These are phyloP conservation scores for Penicillium angulare DNA, from an alignment of 495 filamentous ascomycete genomes.

Conservation along the genomic window DNA sequence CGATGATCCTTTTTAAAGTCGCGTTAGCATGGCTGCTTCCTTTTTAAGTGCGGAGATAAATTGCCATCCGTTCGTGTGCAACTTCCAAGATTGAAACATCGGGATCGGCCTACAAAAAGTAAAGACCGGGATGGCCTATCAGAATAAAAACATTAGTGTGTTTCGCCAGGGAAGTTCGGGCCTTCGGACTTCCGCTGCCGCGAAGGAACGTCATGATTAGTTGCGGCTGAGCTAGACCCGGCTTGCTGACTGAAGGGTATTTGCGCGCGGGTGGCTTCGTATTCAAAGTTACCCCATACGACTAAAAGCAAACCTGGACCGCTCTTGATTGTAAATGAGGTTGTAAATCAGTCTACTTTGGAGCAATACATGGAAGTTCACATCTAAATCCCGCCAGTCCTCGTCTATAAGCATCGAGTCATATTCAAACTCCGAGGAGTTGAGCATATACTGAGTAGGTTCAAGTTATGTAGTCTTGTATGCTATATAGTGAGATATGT, in stretches of 20 bases:
- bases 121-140: constrained; percentile 12
- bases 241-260: constrained; percentile 14
- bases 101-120: not conserved
- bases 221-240: constrained; percentile 10
- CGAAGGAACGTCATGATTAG: constrained; percentile 19
- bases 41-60: not conserved
- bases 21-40: not conserved
- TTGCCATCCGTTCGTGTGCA: not conserved
- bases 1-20: not conserved
- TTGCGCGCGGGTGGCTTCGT: not conserved
- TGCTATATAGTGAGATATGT: not conserved
- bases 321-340: too few relatives aligned
- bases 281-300: not conserved
- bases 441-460: too few relatives aligned
- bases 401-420: too few relatives aligned
- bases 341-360: too few relatives aligned
- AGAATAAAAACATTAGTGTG: constrained; percentile 5
- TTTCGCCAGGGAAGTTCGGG: constrained; percentile 3
- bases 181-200: constrained; percentile 9
- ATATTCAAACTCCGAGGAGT: too few relatives aligned
- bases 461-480: not conserved
- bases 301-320: not conserved
- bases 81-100: too few relatives aligned
- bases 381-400: too few relatives aligned
- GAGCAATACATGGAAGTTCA: too few relatives aligned